Conservation (phyloP, 2,329 filamentous ascomycete genomes). For the Xylaria sp. region DNA sequence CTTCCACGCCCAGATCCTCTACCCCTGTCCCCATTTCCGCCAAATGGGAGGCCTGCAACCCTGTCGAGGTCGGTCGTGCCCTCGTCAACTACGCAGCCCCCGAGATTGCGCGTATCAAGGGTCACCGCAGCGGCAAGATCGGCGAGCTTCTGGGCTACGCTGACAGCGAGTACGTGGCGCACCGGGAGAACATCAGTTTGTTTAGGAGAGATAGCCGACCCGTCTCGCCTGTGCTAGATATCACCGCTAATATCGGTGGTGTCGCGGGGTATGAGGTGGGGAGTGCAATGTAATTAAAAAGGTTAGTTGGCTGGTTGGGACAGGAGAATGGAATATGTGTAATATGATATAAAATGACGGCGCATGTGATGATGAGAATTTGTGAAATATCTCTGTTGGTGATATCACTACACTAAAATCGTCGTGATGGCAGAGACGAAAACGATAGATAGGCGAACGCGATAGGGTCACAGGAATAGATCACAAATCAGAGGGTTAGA, state of each 20-base stretch:
- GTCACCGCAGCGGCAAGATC: conserved; percentile 84
- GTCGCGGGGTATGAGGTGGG: conserved; percentile 40
- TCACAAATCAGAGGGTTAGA: not conserved
- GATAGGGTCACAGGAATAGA: not conserved
- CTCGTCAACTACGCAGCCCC: conserved; percentile 91
- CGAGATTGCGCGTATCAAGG: conserved; percentile 87
- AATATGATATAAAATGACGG: not conserved
- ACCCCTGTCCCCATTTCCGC: conserved; percentile 34
- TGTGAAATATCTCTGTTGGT: too few species aligned
- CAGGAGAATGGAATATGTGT: not conserved
- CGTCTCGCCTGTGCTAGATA: conserved; percentile 56
- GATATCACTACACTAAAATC: not conserved
- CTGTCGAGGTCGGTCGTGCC: conserved; percentile 82
- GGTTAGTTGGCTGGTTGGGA: not conserved
- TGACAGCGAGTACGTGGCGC: conserved; percentile 92
- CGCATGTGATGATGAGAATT: not conserved
- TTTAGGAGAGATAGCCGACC: conserved; percentile 65
- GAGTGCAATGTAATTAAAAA: conserved; percentile 2
- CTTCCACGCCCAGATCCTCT: conserved; percentile 31
- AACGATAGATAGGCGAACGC: not conserved
- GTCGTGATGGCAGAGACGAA: not conserved
- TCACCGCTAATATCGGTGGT: conserved; percentile 35
- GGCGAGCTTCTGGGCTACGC: conserved; percentile 84
- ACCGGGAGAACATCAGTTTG: conserved; percentile 88
- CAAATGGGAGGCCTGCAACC: conserved; percentile 33